Percentiles rank a stretch among this genome's conserved stretches.
phyloP scores from a whole-genome alignment of 371 early-diverging fungal genomes.

The Fennellomyces sp. region DNA sequence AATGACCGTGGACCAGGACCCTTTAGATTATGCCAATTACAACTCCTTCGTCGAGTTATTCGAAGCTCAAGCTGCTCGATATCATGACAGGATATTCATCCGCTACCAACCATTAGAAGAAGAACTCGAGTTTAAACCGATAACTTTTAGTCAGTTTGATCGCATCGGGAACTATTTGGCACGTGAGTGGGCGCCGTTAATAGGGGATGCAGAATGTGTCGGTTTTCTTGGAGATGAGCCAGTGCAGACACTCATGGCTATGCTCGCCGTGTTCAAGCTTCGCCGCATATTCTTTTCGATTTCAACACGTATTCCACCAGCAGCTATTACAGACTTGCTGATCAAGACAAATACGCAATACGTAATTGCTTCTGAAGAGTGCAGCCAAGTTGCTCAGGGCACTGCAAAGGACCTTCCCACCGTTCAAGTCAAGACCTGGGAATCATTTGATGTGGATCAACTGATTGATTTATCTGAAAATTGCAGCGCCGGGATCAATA shows the following conservation, averaged over 20 bases:
- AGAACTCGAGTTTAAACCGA: background rate
- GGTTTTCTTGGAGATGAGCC: conserved; percentile 17
- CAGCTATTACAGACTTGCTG: conserved; percentile 19
- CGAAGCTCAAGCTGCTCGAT: too few species aligned
- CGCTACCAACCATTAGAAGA: too few species aligned
- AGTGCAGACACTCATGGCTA: conserved; percentile 9
- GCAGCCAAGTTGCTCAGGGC: background rate
- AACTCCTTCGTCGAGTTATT: too few species aligned
- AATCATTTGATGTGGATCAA: background rate
- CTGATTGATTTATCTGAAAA: background rate
- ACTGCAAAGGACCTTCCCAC: background rate
- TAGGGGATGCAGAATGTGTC: background rate
- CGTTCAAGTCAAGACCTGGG: background rate
- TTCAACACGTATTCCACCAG: conserved; percentile 27
- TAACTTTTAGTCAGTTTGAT: conserved; percentile 27
- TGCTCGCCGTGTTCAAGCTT: conserved; percentile 27
- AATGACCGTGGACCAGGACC: too few species aligned
- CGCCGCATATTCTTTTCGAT: conserved; percentile 13
- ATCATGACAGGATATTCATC: too few species aligned
- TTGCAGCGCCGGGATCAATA: background rate
- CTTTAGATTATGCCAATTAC: too few species aligned
- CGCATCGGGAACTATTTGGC: conserved; percentile 25
- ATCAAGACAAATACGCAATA: conserved; percentile 11
- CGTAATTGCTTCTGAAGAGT: conserved; percentile 10
- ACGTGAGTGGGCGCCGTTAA: conserved; percentile 7